Conservation (phyloP, 1,284 basidiomycete species). For the Polyporus tsugae region DNA sequence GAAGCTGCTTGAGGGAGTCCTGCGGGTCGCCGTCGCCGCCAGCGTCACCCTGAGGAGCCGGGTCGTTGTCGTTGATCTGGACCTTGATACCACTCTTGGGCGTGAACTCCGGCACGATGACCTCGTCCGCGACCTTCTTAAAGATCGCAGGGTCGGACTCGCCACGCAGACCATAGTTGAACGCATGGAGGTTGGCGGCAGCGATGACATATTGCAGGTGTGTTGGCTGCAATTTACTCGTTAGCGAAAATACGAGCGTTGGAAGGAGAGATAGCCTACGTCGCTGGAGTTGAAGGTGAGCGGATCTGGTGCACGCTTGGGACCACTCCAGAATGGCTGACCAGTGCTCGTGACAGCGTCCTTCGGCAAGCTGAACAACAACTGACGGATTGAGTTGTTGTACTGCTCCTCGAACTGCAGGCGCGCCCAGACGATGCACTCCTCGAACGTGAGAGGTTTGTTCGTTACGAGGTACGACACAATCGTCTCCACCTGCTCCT, state of each 20-base stretch:
- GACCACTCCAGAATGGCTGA: conserved; percentile 97
- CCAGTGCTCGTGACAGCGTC: conserved; percentile 91
- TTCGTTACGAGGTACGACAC: conserved; percentile 91
- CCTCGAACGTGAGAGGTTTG: conserved; percentile 95
- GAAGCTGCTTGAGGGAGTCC: conserved; percentile 76
- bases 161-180: conserved; percentile 97
- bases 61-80: conserved; percentile 95
- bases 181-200: conserved; percentile 96
- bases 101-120: conserved; percentile 92
- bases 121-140: conserved; percentile 86
- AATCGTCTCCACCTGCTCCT: conserved; percentile 92
- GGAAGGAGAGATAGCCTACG: conserved; percentile 49
- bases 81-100: conserved; percentile 95
- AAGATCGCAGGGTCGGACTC: conserved; percentile 84
- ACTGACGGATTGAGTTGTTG: conserved; percentile 92
- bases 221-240: conserved; percentile 61
- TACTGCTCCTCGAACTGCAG: conserved; percentile 97
- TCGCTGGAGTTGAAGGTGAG: conserved; percentile 88
- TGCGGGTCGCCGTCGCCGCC: conserved; percentile 57
- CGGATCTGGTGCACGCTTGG: conserved; percentile 97
- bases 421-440: conserved; percentile 98
- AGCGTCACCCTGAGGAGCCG: conserved; percentile 63
- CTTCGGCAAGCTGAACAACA: conserved; percentile 94
- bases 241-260: conserved; percentile 7
- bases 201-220: conserved; percentile 94